These are phyloP conservation scores for Dipteronia dyeriana DNA, from an alignment of 345 rosid species.

Conservation along the genomic window DNA sequence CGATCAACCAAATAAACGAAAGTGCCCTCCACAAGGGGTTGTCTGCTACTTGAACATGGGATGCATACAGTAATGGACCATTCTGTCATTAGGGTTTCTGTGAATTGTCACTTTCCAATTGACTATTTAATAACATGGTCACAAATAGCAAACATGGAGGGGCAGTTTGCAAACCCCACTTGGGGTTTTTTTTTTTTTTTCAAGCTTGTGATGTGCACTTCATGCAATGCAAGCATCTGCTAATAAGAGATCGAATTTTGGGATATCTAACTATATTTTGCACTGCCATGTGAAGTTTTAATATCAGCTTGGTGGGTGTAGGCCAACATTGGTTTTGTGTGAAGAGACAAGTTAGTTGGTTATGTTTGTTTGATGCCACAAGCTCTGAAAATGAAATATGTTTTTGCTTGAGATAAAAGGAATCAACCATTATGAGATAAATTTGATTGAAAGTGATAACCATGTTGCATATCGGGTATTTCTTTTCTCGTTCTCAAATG, in stretches of 20 bases:
- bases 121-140: constrained; percentile 14
- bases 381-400: too few species aligned
- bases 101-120: constrained; percentile 9
- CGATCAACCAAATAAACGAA: constrained; percentile 13
- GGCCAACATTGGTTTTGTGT: constrained; percentile 8
- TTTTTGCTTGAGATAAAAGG: too few species aligned
- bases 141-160: neutral
- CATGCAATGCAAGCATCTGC: neutral
- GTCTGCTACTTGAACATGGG: constrained; percentile 27
- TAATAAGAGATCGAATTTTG: neutral
- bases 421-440: too few species aligned
- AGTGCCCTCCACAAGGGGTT: constrained; percentile 49
- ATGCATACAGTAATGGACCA: constrained; percentile 25
- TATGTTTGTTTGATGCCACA: constrained; percentile 14
- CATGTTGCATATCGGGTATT: neutral
- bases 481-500: neutral
- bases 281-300: constrained; percentile 34
- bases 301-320: constrained; percentile 11
- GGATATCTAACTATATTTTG: neutral
- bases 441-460: neutral
- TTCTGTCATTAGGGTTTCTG: neutral
- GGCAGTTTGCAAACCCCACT: too few species aligned
- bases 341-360: constrained; percentile 20
- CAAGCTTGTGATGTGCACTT: too few species aligned
- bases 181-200: too few species aligned